Evolutionary conservation across 1,139 yeast genomes (phyloP).

Genomic region (Diutina rugosa): DNA sequence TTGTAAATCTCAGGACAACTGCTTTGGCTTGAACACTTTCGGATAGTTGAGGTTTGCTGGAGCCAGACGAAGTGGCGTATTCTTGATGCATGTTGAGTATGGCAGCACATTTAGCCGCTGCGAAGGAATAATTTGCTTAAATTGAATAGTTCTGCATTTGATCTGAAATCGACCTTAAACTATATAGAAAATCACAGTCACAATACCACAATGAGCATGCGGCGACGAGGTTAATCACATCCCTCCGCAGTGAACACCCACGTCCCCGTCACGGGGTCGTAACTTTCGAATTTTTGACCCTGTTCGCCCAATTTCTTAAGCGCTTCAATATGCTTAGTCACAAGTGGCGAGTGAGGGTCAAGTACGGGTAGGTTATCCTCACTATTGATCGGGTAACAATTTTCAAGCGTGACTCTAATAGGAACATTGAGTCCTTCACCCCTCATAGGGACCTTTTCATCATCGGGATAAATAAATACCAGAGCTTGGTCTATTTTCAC

Average conservation of each 20-base stretch:
- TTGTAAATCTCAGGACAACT: no score
- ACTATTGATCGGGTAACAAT: conserved; percentile 66
- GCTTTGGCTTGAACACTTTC: no score
- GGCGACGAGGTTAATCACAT: neutral
- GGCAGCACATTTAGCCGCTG: neutral
- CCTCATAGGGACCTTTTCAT: conserved; percentile 37
- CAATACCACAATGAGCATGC: neutral
- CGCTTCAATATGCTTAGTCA: conserved; percentile 54
- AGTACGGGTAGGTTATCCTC: conserved; percentile 63
- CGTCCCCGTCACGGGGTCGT: conserved; percentile 69
- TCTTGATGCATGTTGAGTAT: neutral
- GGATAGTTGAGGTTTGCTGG: no score
- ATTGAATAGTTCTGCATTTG: neutral
- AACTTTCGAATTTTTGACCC: conserved; percentile 42
- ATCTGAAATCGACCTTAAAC: neutral
- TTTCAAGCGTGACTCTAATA: conserved; percentile 59
- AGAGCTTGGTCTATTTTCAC: conserved; percentile 48
- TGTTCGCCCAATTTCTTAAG: conserved; percentile 49
- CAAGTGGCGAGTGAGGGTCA: conserved; percentile 66
- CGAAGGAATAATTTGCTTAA: no score
- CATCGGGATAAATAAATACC: conserved; percentile 67
- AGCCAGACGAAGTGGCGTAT: neutral
- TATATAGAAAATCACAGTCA: neutral
- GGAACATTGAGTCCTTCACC: conserved; percentile 83
- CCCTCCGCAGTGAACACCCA: conserved; percentile 48